Percentiles rank a stretch among this genome's conserved stretches.
These are phyloP conservation scores for Quercus berberidifolia DNA, from an alignment of 306 rosid species.

Conservation along the genomic window DNA sequence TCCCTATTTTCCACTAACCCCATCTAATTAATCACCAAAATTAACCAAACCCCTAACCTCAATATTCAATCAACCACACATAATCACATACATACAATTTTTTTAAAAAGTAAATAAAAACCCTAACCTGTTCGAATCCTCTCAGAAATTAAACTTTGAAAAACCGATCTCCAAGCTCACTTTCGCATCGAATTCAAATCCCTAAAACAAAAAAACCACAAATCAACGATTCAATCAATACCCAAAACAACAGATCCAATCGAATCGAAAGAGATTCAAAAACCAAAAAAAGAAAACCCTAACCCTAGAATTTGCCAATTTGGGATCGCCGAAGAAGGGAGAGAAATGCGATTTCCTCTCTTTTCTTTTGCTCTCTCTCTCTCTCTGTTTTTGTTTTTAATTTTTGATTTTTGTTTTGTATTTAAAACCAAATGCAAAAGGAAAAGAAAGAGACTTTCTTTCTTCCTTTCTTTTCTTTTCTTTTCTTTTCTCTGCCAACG, in stretches of 20 bases:
- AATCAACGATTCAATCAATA: not conserved
- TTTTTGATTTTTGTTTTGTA: not conserved
- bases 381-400: not conserved
- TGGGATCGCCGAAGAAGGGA: conserved; percentile 39
- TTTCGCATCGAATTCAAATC: conserved; percentile 47
- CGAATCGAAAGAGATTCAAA: not conserved
- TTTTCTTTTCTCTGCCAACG: conserved; percentile 38
- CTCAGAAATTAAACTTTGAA: conserved; percentile 35
- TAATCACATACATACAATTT: not conserved
- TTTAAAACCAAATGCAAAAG: conserved; percentile 23
- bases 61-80: not conserved
- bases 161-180: conserved; percentile 49
- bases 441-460: not conserved
- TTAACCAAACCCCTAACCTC: not conserved
- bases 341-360: conserved; percentile 34
- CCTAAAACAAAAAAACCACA: conserved; percentile 9
- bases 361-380: conserved; percentile 6
- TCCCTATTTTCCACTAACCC: not conserved
- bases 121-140: conserved; percentile 37
- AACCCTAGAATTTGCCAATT: conserved; percentile 40
- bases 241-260: not conserved
- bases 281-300: conserved; percentile 41
- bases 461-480: not conserved
- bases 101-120: not conserved
- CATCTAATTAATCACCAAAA: not conserved